Percentiles rank a stretch among this genome's conserved stretches.
phyloP scores from a whole-genome alignment of 192 early-diverging fungal species.

The Coemansia umbellata region DNA sequence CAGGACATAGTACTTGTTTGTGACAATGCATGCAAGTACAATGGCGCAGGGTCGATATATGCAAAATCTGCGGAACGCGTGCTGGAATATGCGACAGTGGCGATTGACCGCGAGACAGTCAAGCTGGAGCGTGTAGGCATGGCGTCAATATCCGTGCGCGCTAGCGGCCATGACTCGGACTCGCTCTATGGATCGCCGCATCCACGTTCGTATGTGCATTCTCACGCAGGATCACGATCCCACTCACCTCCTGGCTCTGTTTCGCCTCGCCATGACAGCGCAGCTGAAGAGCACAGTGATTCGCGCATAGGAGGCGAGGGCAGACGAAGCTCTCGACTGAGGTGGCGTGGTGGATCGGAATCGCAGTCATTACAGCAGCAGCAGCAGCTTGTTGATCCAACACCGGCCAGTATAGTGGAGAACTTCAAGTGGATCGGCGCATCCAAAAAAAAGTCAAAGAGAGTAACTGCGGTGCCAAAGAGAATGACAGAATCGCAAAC shows the following conservation, averaged over 20 bases:
- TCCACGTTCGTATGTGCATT: constrained; percentile 6
- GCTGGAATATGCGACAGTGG: constrained; percentile 59
- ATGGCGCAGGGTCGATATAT: constrained; percentile 76
- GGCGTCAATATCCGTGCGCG: constrained; percentile 13
- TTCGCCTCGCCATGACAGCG: constrained; percentile 24
- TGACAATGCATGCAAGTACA: constrained; percentile 80
- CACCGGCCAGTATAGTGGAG: constrained; percentile 33
- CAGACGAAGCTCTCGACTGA: constrained; percentile 29
- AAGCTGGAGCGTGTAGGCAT: constrained; percentile 39
- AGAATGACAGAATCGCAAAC: constrained; percentile 18
- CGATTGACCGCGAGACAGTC: constrained; percentile 63
- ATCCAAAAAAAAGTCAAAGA: constrained; percentile 9
- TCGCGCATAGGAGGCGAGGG: constrained; percentile 14
- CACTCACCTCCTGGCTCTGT: constrained; percentile 18
- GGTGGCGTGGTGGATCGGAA: constrained; percentile 26
- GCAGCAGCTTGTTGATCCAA: background rate
- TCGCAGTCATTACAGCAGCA: background rate
- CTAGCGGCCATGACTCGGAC: constrained; percentile 6
- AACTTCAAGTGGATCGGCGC: constrained; percentile 33
- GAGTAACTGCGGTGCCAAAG: constrained; percentile 16
- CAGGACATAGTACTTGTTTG: constrained; percentile 74
- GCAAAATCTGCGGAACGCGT: constrained; percentile 78
- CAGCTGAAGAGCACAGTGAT: constrained; percentile 23
- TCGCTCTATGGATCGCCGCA: constrained; percentile 8
- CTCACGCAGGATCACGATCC: constrained; percentile 9